phyloP scores from a whole-genome alignment of 306 rosid species.

The Cyamopsis tetragonoloba region DNA sequence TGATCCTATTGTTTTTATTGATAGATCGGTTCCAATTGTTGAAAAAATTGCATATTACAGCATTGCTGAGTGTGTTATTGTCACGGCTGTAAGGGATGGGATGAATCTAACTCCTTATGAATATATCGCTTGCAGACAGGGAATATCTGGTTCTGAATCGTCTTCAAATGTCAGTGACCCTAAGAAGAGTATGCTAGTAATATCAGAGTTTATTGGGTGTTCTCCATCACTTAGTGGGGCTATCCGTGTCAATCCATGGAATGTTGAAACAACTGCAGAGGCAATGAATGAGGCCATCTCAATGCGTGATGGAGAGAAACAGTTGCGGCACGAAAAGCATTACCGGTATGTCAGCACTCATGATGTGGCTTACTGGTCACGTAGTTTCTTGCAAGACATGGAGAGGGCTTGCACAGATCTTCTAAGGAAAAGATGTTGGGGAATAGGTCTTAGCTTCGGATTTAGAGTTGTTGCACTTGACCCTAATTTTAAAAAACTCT shows the following conservation, averaged over 20 bases:
- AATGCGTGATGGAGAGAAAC: constrained; percentile 57
- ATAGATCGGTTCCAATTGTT: constrained; percentile 49
- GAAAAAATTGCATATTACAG: constrained; percentile 69
- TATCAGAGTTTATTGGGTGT: constrained; percentile 82
- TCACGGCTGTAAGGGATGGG: constrained; percentile 85
- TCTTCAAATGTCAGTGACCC: constrained; percentile 39
- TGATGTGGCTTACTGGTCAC: constrained; percentile 77
- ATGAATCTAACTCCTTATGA: constrained; percentile 85
- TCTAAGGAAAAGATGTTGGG: constrained; percentile 69
- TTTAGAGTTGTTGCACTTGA: constrained; percentile 82
- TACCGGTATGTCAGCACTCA: constrained; percentile 72
- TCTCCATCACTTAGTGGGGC: constrained; percentile 89
- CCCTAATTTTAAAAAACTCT: constrained; percentile 73
- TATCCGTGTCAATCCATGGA: constrained; percentile 78
- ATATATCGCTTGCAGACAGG: constrained; percentile 76
- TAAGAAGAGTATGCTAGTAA: constrained; percentile 79
- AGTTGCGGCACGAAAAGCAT: constrained; percentile 75
- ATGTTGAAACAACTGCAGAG: constrained; percentile 70
- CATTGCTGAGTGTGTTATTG: constrained; percentile 81
- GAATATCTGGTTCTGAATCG: constrained; percentile 47
- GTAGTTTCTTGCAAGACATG: constrained; percentile 81
- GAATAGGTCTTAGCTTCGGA: constrained; percentile 75
- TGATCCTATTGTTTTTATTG: constrained; percentile 55
- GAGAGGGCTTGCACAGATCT: constrained; percentile 73
- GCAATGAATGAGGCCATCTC: constrained; percentile 72